phyloP scores from a whole-genome alignment of 176 grass and related monocot species.

The Aechmea fasciata region DNA sequence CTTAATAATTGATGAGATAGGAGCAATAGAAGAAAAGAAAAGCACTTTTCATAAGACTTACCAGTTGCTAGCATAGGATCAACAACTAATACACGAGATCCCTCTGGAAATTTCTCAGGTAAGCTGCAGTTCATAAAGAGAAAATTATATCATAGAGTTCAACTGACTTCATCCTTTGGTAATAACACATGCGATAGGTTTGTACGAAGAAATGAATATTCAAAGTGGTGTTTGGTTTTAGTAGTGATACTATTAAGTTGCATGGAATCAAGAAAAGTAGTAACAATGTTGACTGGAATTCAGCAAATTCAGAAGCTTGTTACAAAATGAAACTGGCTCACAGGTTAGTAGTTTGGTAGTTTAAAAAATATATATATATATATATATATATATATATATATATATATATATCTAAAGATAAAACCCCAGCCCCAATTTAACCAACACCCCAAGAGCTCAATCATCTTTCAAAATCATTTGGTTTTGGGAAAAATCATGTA shows the following conservation, averaged over 20 bases:
- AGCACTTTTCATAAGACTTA: conserved; percentile 23
- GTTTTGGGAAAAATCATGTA: too few relatives aligned
- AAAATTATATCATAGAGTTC: neutral
- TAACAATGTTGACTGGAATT: neutral
- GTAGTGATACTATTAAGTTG: neutral
- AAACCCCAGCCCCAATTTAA: too few relatives aligned
- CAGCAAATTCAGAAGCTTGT: neutral
- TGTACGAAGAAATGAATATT: too few relatives aligned
- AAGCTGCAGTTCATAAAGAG: conserved; percentile 37
- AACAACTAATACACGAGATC: conserved; percentile 69
- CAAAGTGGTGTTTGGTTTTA: too few relatives aligned
- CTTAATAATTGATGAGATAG: neutral
- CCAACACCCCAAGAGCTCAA: too few relatives aligned
- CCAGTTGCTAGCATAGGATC: conserved; percentile 96
- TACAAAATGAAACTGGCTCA: neutral
- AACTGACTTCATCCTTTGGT: too few relatives aligned
- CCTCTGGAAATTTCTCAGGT: conserved; percentile 73
- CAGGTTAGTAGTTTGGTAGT: too few relatives aligned
- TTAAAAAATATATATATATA: too few relatives aligned
- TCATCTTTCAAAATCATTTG: too few relatives aligned
- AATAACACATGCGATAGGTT: too few relatives aligned
- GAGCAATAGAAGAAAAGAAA: neutral
- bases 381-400: too few relatives aligned
- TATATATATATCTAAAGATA: too few relatives aligned
- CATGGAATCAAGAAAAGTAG: neutral